Conservation (phyloP, 1,139 yeast species). For the Nakaseomyces glabratus region DNA sequence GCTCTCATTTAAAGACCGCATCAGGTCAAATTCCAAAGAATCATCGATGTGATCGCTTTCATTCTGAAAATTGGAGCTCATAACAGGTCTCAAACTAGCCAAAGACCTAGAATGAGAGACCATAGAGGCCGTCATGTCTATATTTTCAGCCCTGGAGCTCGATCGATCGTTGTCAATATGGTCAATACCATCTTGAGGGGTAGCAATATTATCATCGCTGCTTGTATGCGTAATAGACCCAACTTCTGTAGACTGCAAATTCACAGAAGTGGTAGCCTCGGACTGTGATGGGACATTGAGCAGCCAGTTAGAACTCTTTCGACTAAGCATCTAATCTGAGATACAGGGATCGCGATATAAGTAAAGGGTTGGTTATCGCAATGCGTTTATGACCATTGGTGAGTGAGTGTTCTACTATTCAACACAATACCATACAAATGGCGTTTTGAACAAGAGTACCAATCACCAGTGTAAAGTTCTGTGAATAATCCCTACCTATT, state of each 20-base stretch:
- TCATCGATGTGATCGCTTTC: background rate
- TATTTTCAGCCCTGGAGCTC: background rate
- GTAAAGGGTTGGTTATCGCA: too few species aligned
- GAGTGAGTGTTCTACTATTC: too few species aligned
- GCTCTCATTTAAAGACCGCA: conserved; percentile 18
- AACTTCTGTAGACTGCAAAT: background rate
- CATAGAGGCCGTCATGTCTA: background rate
- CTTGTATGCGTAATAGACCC: background rate
- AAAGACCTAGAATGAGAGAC: conserved; percentile 1
- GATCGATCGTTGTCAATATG: too few species aligned
- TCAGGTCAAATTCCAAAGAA: conserved; percentile 8
- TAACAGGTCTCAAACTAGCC: background rate
- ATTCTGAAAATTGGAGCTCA: background rate
- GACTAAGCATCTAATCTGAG: too few species aligned
- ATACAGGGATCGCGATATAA: too few species aligned
- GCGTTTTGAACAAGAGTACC: too few species aligned
- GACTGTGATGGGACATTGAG: conserved; percentile 5
- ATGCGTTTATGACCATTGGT: too few species aligned
- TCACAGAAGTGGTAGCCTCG: conserved; percentile 38
- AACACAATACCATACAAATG: too few species aligned
- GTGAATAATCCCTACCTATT: too few species aligned
- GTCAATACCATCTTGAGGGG: background rate
- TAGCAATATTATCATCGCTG: background rate
- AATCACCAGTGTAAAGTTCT: too few species aligned
- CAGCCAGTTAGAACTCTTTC: too few species aligned